phyloP scores from a whole-genome alignment of 225 moss, liverwort and hornwort species.

The Bryoerythrophyllum caledonicum region DNA sequence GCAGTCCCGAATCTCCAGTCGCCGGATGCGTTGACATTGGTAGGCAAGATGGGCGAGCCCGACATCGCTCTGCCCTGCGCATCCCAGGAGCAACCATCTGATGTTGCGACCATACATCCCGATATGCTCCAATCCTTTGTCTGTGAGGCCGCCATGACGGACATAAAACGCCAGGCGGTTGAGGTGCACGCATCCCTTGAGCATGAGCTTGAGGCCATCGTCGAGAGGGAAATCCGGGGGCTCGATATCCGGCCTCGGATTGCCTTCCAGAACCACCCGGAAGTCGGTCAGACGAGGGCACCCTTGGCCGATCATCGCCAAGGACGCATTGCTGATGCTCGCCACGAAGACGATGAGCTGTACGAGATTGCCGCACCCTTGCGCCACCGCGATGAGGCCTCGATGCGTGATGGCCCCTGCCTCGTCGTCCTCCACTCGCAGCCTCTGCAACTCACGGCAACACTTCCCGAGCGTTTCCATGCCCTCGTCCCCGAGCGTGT shows the following conservation, averaged over 20 bases:
- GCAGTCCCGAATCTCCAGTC: conserved; percentile 86
- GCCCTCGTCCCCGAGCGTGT: conserved; percentile 69
- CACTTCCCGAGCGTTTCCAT: conserved; percentile 49
- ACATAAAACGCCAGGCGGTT: conserved; percentile 71
- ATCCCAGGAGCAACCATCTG: conserved; percentile 80
- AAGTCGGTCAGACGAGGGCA: conserved; percentile 67
- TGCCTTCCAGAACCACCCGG: conserved; percentile 62
- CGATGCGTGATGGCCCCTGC: conserved; percentile 63
- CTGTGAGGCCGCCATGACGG: conserved; percentile 73
- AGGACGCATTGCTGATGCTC: conserved; percentile 63
- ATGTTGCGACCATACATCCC: conserved; percentile 66
- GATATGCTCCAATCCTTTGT: conserved; percentile 74
- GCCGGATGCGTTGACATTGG: conserved; percentile 60
- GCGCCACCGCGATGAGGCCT: conserved; percentile 71
- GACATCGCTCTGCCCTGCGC: conserved; percentile 73
- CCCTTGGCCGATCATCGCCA: conserved; percentile 67
- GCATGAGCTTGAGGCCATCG: conserved; percentile 73
- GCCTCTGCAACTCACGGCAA: conserved; percentile 61
- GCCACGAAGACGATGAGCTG: conserved; percentile 64
- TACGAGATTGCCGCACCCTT: conserved; percentile 67
- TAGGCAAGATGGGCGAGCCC: conserved; percentile 62
- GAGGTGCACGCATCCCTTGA: conserved; percentile 61
- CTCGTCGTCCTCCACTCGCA: conserved; percentile 70
- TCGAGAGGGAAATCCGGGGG: conserved; percentile 71
- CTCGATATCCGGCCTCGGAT: conserved; percentile 11